Evolutionary conservation across 2,329 filamentous ascomycete species (phyloP), one percentile per base, ranked within the genome.

Genomic region (Fusarium paranaense): DNA sequence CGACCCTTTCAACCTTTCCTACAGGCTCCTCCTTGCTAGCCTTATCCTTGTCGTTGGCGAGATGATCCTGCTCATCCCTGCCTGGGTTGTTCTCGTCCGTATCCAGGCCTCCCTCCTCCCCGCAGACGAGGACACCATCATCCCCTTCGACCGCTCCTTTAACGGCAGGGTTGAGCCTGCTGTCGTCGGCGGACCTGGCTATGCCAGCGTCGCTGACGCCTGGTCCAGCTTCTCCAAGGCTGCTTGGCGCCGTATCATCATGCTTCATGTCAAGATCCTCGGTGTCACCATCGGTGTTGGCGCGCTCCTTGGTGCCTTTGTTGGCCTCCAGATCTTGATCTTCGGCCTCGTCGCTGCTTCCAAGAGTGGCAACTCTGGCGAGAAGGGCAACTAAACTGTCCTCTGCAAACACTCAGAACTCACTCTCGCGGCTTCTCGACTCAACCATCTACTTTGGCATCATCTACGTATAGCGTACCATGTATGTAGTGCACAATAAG

Each of bases 101-200:
- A 91, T 98, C 38, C 95, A 97, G 81, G 95, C 95, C 8, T 96
- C 94, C 58, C 91, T 98, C 76, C 90, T 98, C 4, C 90, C 95
- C 1, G 92, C 94, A 68, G 91, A 94, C 20, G 89, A 95, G 75
- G 93, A 97, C 84, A 91, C 94, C 30, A 93, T 98, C 73, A 92
- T 98, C 38, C 92, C 94, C 35, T 98, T 98, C 78, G 96, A 98
- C 86, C 93, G 95, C 74, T 92, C 92, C 33, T 97, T 97, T 79
- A 90, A 89, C 72, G 94, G 94, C 76, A 93, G 91, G 80, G 90
- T 96, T 32, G 90, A 92, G 73, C 91, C 94, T n/a, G 89, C 90
- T 69, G 88, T 95, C 59, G 86, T 95, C n/a, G 92, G 90, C 68
- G 94, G 93, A 64, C 89, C 87, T 72, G 93, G 94, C 74, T 91